Base-by-base conservation (phyloP, 768 basidiomycete species). In the Leccinellum rugosiceps region DNA sequence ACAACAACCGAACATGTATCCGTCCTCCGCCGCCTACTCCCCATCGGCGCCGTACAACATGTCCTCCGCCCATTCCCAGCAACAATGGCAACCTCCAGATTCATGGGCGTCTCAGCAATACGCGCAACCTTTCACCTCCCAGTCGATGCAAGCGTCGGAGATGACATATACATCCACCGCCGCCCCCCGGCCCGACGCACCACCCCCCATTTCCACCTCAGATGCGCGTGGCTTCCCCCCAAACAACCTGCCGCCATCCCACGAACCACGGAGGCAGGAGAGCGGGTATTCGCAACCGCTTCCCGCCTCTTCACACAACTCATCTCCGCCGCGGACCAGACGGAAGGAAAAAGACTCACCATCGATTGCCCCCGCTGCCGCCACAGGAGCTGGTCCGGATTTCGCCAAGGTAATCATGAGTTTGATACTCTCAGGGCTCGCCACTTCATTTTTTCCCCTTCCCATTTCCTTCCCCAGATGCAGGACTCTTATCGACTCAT, bases 401-500 rank as follows among this genome's bases (percentile, higher is more conserved):
- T 80, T 78, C 61, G 52, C 60, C 41, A 80, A 79, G 75, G 79
- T 75, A 62, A 61, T 63, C 53, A 43, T 34, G 45, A 46, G 31
- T 41, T 41, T 11, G 11, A 52, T 23, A 6, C 34, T 53, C 43
- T 57, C 28, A 43, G 34, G 44, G 53, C 32, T 60, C 52, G 49
- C 26, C 52, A 38, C 19, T 56, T 47, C 47, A 50, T 55, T 56
- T 56, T 45, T 46, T 43, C 7, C 14, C 23, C 23, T 3, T 13
- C 19, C 23, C 6, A 13, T 45, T 45, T 25, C 11, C 7, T 45
- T 31, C 57, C 55, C 38, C 56, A 80, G 78, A 69, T 80, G 56
- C 61, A 73, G 54, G 78, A 80, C 19, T 79, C 78, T 25, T 80
- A 80, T 65, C 70, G 73, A 44, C 55, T 75, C 46, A 72, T 80